Base-by-base conservation (phyloP, 345 rosid species). In the Excoecaria agallocha region DNA sequence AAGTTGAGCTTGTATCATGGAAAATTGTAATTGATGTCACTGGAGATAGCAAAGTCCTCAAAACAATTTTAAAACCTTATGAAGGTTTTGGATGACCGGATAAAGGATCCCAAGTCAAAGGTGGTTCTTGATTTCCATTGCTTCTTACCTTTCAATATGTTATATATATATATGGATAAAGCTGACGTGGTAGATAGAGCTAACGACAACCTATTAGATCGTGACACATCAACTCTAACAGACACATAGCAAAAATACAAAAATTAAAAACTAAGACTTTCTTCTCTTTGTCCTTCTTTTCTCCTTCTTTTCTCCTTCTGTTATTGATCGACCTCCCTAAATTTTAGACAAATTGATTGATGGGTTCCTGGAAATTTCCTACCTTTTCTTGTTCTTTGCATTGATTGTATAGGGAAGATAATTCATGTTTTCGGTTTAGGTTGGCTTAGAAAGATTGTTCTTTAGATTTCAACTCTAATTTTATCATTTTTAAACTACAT, bases 331-430 rank as follows among this genome's bases (percentile, higher is more conserved):
- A n/a, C n/a, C n/a, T n/a, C n/a, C n/a, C n/a, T n/a, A n/a, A n/a
- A n/a, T n/a, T n/a, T n/a, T n/a, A n/a, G n/a, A n/a, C n/a, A n/a
- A n/a, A n/a, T n/a, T n/a, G n/a, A 35, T 55, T 94, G 54, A 88
- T 92, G 96, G 97, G 93, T 6, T 86, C 97, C 3, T 89, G 89
- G 93, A 94, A 90, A 80, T 86, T 84, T 94, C 64, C 97, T 95
- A 16, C 72, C 97, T 3, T 92, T 88, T 72, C 97, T 92, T 16
- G 87, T 84, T 19, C 88, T 92, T 13, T 89, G 95, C 75, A 84
- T 90, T 6, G 76, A 80, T 46, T 94, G 88, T 81, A 66, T 92
- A 74, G 74, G 91, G 67, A 86, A 84, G 86, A 71, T 79, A 8
- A 12, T 88, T 6, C 87, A 83, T 1, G 66, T 74, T 13, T 69